Base-by-base conservation (phyloP, 2,329 filamentous ascomycete species). In the Chaetomium sp. region DNA sequence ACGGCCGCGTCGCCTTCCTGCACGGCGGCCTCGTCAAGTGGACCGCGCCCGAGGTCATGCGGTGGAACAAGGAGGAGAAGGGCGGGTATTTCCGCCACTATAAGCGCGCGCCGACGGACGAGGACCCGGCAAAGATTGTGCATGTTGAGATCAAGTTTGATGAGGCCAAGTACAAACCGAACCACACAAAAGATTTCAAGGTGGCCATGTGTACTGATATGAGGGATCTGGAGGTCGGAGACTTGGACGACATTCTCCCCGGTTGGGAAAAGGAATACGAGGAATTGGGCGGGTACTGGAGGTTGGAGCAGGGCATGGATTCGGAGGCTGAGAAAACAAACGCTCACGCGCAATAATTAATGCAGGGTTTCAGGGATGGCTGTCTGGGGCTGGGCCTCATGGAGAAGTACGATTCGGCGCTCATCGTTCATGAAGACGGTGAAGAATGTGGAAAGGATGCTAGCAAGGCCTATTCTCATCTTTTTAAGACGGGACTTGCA, bases 201-300 rank as follows among this genome's bases (percentile, higher is more conserved):
- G 45, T 19, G 13, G 33, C 47, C 23, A 53, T 63, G 61, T 63
- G 60, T 29, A 63, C 54, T 2, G 54, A 58, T 12, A 63, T 63
- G 54, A 42, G 10, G 9, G 61, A 63, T n/a, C 5, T 58, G 3
- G 4, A 38, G 21, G 54, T 21, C 2, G 9, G 61, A 19, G 9
- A 42, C 3, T 7, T 63, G 23, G 47, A 57, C 9, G 61, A 63
- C 23, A 42, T 63, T 8, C 55, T 63, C 13, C 61, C 61, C 10
- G 47, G 47, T 8, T 63, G 31, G 31, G 61, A 63, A 23, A 25
- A 33, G 45, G 47, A 51, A 4, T 57, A 27, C 9, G 47, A 33
- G 33, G 61, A 51, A 16, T 3, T 47, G 8, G 61, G 55, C 3
- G 47, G 54, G 8, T 63, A 23, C 19, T 58, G 54, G 54, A 31